Evolutionary conservation across 306 rosid genomes (phyloP), one percentile per base, ranked within the genome.

Genomic region (Cicer judaicum): DNA sequence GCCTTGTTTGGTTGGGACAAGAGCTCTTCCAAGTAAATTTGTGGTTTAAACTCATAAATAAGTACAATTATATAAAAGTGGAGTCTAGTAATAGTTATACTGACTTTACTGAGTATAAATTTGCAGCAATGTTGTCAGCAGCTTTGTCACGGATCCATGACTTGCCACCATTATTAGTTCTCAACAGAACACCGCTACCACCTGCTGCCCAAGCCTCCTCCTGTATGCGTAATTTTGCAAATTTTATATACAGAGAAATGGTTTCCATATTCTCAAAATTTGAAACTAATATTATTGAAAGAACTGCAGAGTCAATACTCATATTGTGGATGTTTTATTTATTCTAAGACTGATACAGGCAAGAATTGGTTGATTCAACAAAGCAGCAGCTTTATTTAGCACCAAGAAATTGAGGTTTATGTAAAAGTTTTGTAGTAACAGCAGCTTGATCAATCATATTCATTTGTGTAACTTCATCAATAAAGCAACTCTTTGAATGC

Each of bases 121-220:
- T 94, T 71, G 97, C 98, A 39, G 98, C 97, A 79, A 94, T 92
- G 79, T 92, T 91, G 81, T 91, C 98, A 47, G 97, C 97, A 73
- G 97, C 97, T 87, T 94, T 94, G 85, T 94, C 97, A 16, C 95
- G 98, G 76, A 56, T 79, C 98, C 97, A 94, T 72, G 95, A 77
- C 91, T 86, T 90, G 78, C 98, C 98, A 78, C 98, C 96, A 70
- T 94, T 91, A 75, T 85, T 90, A 55, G 98, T 88, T 82, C 89
- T 89, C 84, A 94, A 79, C 55, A 94, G 87, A 73, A 94, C 41
- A 60, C 98, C 98, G 80, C 98, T 94, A 79, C 98, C 98, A 34
- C 98, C 98, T 14, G 98, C 98, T 56, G 97, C 98, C 98, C 98
- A 94, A 64, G 98, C 98, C 88, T 94, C 98, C 0, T 88, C 97